These are phyloP conservation scores for Coprinopsis cinerea DNA, from an alignment of 768 basidiomycete species.

Conservation along the genomic window DNA sequence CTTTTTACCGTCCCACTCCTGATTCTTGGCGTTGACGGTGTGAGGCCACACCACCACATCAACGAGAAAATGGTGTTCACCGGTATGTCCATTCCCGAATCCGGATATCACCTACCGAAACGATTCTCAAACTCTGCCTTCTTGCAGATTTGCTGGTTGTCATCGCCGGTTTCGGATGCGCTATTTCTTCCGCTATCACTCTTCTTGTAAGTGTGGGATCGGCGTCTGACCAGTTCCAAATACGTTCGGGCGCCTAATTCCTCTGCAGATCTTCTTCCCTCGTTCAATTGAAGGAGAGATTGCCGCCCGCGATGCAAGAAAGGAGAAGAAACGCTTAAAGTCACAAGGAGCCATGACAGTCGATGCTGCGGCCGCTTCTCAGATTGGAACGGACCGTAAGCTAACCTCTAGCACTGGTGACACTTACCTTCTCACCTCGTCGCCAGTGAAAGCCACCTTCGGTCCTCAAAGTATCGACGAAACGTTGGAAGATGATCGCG, in stretches of 20 bases:
- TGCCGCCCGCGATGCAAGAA: constrained; percentile 40
- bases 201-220: constrained; percentile 47
- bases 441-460: constrained; percentile 25
- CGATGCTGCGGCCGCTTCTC: constrained; percentile 18
- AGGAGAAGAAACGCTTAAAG: constrained; percentile 32
- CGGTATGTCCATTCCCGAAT: constrained; percentile 37
- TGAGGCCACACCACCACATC: constrained; percentile 53
- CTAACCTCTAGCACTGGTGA: constrained; percentile 12
- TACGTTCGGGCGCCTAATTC: too few species aligned
- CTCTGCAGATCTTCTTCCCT: constrained; percentile 72
- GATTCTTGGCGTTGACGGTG: constrained; percentile 65
- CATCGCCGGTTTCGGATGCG: constrained; percentile 51
- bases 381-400: constrained; percentile 16
- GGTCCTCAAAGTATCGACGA: constrained; percentile 18
- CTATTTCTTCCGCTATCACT: constrained; percentile 68
- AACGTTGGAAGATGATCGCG: constrained; percentile 10
- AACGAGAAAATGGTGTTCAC: constrained; percentile 56
- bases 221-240: too few species aligned
- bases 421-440: constrained; percentile 31
- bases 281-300: constrained; percentile 69
- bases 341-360: constrained; percentile 20
- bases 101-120: too few species aligned
- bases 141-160: constrained; percentile 53
- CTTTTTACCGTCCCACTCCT: constrained; percentile 61
- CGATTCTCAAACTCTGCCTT: constrained; percentile 5